A percentile compares a stretch with the other conserved stretches of the same genome.
Conservation (phyloP, 805 yeast genomes). For the Candida nanaspora region DNA sequence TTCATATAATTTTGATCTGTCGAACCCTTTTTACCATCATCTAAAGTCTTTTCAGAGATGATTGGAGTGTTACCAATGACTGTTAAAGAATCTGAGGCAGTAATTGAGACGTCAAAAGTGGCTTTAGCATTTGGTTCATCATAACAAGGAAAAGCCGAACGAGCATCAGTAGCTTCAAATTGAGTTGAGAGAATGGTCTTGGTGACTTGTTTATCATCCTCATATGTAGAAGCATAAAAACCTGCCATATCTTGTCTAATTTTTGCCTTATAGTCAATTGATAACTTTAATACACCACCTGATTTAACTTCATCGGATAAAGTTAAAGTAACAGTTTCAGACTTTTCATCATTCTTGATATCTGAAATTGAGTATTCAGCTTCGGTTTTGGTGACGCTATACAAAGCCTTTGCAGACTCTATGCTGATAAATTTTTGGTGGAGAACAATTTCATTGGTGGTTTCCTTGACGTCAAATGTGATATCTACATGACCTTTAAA, state of each 20-base stretch:
- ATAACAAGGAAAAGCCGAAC: conserved; percentile 52
- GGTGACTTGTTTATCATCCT: conserved; percentile 32
- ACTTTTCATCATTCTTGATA: conserved; percentile 34
- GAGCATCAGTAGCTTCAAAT: conserved; percentile 55
- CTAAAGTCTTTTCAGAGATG: conserved; percentile 10
- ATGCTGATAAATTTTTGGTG: conserved; percentile 35
- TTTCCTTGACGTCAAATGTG: conserved; percentile 36
- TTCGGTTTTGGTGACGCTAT: conserved; percentile 14
- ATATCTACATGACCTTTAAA: conserved; percentile 50
- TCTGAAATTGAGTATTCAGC: conserved; percentile 15
- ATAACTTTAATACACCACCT: conserved; percentile 21
- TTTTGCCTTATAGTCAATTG: conserved; percentile 34
- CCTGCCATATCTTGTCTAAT: conserved; percentile 53
- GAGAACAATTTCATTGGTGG: conserved; percentile 41
- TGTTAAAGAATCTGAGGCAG: conserved; percentile 29
- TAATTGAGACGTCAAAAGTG: conserved; percentile 40
- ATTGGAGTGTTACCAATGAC: conserved; percentile 46
- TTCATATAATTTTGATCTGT: conserved; percentile 10
- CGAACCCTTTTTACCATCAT: conserved; percentile 4
- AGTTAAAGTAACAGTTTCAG: conserved; percentile 59
- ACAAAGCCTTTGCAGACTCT: conserved; percentile 8
- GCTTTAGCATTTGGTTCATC: conserved; percentile 56
- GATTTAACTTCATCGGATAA: conserved; percentile 37
- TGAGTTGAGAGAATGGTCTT: conserved; percentile 49
- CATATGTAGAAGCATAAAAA: conserved; percentile 43